These are phyloP conservation scores for Trichoderma semiorbis DNA, from an alignment of 2,329 filamentous ascomycete species.

Conservation along the genomic window DNA sequence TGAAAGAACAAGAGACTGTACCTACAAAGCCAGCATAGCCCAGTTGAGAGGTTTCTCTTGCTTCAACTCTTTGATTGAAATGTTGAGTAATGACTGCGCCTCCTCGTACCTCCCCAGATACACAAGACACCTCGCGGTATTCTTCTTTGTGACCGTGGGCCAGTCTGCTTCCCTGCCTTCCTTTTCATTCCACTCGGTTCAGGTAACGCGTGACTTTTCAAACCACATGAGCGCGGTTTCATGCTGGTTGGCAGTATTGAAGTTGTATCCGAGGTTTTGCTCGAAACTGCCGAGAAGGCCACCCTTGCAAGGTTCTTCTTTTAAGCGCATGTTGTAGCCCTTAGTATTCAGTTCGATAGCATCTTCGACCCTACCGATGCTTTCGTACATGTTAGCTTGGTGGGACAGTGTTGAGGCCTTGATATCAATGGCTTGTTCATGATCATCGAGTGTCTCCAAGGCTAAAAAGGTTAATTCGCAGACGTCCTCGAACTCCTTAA, in stretches of 20 bases:
- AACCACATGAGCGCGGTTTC: neutral
- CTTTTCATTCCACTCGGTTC: neutral
- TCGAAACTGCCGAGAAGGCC: neutral
- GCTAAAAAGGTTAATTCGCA: neutral
- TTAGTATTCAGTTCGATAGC: neutral
- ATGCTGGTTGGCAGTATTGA: neutral
- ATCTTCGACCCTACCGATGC: neutral
- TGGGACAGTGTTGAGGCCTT: neutral
- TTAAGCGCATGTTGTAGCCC: neutral
- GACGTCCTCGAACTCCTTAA: neutral
- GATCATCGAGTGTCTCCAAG: neutral
- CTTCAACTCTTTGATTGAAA: neutral
- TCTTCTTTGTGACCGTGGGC: neutral
- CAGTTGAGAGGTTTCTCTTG: neutral
- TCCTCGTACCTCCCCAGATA: neutral
- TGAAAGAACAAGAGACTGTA: neutral
- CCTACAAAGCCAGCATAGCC: neutral
- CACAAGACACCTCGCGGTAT: neutral
- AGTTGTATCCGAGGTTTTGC: neutral
- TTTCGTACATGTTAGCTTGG: neutral
- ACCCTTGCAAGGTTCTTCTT: neutral
- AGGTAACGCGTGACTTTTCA: neutral
- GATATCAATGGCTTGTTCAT: neutral
- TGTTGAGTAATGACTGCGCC: neutral
- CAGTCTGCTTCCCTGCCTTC: neutral